Evolutionary conservation across 495 filamentous ascomycete species (phyloP), one percentile per base, ranked within the genome.

Genomic region (Hypoxylon lienhwacheense): DNA sequence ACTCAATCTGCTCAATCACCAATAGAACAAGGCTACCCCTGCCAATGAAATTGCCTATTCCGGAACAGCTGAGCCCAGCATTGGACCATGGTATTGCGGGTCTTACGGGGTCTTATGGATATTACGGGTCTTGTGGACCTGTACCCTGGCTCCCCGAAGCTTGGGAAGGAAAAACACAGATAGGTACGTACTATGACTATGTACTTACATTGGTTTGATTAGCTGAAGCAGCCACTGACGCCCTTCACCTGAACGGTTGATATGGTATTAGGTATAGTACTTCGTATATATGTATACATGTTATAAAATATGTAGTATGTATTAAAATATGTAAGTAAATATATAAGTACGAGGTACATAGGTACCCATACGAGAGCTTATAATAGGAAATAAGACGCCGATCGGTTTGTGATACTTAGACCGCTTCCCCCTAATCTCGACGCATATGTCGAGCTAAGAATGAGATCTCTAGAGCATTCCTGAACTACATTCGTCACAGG

Each of bases 191-290:
- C n/a, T n/a, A n/a, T n/a, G n/a, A n/a, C n/a, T n/a, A n/a, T n/a
- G n/a, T 35, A 52, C 39, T 35, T 36, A 39, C 50, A 60, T n/a
- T 60, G 25, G 45, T 60, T 60, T 60, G 12, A 59, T 59, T 53
- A 59, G 25, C 28, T 59, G 37, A 17, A 43, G 25, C 36, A 55
- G 51, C 46, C 46, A 51, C 46, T 22, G 20, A 25, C 22, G 34
- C 25, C 47, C 45, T 34, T 42, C 50, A 44, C 29, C n/a, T n/a
- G n/a, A 42, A 51, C 19, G 14, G 4, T 19, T 12, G 50, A 54
- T 49, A 31, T 26, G 16, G 15, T 10, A 19, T 21, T 15, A 15
- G 21, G 40, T 34, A 60, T 41, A n/a, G n/a, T n/a, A n/a, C n/a
- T n/a, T n/a, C n/a, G n/a, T n/a, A n/a, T n/a, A n/a, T n/a, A n/a